Evolutionary conservation across 1,284 basidiomycete genomes (phyloP), one percentile per base, ranked within the genome.

Genomic region (Tilletia walkeri): DNA sequence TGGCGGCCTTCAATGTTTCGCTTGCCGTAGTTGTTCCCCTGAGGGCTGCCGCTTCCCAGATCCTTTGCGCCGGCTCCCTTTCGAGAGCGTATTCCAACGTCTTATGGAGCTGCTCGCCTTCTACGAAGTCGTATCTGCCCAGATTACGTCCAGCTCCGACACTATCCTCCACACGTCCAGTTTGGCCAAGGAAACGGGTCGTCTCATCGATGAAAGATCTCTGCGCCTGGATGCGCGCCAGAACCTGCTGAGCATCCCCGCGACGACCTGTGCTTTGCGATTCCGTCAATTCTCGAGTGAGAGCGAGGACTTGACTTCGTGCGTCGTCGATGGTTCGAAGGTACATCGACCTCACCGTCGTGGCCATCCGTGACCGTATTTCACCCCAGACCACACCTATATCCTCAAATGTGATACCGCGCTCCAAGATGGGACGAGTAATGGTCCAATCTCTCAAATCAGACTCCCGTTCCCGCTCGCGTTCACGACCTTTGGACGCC

Each of bases 241-340:
- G 30, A 5, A 14, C 4, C 59, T 38, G 59, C 34, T 63, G 59
- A 24, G 36, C 59, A 38, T 63, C 59, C 4, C 34, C 38, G 6
- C 18, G 18, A 10, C 59, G 59, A 38, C 34, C 59, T 9, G 18
- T 14, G 30, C 68, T 36, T 1, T 72, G 70, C n/a, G 76, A 53
- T 10, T 69, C 72, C 18, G 68, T 66, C 65, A 71, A 50, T 24
- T 73, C 70, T 6, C 70, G 67, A 24, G 67, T 70, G 34, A 71
- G 70, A 68, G 67, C 67, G 18, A 67, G 48, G 20, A 71, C 54
- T 41, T 71, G 12, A 4, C 34, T 38, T 4, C 59, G 59, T 18
- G 59, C 34, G 3, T 63, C 59, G 7, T 39, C 12, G 36, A 63
- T 16, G 16, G 36, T 63, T 3, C n/a, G 34, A 24, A 5, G 36